Conservation (phyloP, 2,329 filamentous ascomycete species). For the Calcarisporium arbuscula region DNA sequence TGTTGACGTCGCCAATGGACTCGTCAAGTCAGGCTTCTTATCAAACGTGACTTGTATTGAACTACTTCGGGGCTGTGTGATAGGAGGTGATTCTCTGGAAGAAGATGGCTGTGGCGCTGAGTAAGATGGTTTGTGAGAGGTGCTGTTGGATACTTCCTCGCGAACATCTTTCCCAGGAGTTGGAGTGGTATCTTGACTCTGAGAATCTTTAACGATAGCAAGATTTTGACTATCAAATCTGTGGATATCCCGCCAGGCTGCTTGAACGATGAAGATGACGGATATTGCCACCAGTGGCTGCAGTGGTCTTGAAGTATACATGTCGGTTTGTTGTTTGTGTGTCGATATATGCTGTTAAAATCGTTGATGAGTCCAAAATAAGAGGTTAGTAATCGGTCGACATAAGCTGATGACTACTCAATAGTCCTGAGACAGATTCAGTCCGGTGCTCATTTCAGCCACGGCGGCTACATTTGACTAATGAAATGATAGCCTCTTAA, state of each 20-base stretch:
- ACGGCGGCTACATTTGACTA: too few species aligned
- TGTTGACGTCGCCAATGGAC: too few species aligned
- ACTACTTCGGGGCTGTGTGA: too few species aligned
- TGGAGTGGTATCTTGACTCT: too few species aligned
- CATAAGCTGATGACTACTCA: too few species aligned
- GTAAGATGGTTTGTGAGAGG: neutral
- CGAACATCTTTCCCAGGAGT: too few species aligned
- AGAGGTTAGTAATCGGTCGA: too few species aligned
- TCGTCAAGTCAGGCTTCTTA: too few species aligned
- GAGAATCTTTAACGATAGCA: too few species aligned
- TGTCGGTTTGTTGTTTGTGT: constrained; percentile 30
- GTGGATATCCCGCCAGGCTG: constrained; percentile 22
- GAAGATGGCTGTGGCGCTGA: neutral
- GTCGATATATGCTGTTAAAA: constrained; percentile 10
- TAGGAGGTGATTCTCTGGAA: neutral
- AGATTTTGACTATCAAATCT: constrained; percentile 10
- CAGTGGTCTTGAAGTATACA: constrained; percentile 41
- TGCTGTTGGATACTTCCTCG: neutral
- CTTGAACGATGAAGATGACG: constrained; percentile 39
- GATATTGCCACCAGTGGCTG: constrained; percentile 44
- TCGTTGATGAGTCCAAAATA: constrained; percentile 8
- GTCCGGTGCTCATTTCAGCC: too few species aligned
- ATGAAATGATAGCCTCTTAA: too few species aligned
- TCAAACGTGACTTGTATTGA: neutral
- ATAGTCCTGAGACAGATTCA: too few species aligned